Evolutionary conservation across 1,139 yeast species (phyloP).

Genomic region (Hyphopichia buzzinii): DNA sequence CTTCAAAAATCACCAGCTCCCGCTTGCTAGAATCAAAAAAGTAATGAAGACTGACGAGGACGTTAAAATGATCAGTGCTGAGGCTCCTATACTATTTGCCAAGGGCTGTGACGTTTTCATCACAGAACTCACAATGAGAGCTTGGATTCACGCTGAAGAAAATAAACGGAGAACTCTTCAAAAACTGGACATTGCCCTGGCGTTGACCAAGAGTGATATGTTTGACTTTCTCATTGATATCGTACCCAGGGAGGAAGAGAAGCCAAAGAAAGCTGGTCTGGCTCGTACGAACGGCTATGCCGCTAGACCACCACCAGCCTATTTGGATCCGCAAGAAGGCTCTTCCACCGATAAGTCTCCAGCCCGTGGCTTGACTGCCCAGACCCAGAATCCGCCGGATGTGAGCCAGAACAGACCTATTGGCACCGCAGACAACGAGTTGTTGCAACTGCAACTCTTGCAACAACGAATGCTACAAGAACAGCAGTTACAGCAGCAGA

Average conservation of each 20-base stretch:
- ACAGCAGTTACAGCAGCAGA: constrained; percentile 7
- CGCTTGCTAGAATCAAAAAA: constrained; percentile 89
- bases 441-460: constrained; percentile 14
- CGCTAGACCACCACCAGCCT: neutral
- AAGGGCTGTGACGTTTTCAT: constrained; percentile 97
- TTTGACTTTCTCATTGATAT: constrained; percentile 94
- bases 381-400: neutral
- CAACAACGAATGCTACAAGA: constrained; percentile 12
- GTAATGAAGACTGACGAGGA: constrained; percentile 99
- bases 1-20: constrained; percentile 90
- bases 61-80: constrained; percentile 96
- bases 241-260: constrained; percentile 81
- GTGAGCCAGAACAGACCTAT: constrained; percentile 4
- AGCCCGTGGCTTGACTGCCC: neutral
- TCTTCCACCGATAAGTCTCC: neutral
- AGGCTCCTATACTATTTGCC: constrained; percentile 95
- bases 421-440: constrained; percentile 9
- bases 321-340: neutral
- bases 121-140: constrained; percentile 95
- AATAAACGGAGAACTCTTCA: constrained; percentile 91
- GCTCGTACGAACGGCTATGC: constrained; percentile 14
- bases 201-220: constrained; percentile 92
- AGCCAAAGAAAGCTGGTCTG: constrained; percentile 40
- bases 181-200: constrained; percentile 92
- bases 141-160: constrained; percentile 98